These are phyloP conservation scores for Syncephalastrum racemosum DNA, from an alignment of 371 early-diverging fungal genomes.

Conservation along the genomic window DNA sequence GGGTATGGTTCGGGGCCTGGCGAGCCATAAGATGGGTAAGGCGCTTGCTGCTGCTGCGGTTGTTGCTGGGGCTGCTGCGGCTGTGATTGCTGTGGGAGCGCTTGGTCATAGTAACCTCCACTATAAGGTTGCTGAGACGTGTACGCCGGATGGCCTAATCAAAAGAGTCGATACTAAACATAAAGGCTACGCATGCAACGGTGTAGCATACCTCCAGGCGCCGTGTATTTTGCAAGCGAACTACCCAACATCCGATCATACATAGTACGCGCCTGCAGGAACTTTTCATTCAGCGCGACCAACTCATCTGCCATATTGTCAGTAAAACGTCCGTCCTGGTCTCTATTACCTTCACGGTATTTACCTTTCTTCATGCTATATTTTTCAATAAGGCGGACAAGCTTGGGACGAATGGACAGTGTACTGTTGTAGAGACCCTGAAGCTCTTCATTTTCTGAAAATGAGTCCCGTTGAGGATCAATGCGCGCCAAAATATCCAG, in stretches of 20 bases:
- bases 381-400: slow-evolving; percentile 77
- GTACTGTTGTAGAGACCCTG: slow-evolving; percentile 75
- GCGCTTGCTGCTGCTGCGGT: slow-evolving; percentile 25
- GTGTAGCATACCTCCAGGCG: slow-evolving; percentile 14
- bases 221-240: slow-evolving; percentile 48
- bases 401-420: slow-evolving; percentile 73
- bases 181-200: neutral
- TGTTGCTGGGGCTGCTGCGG: slow-evolving; percentile 16
- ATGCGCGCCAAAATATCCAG: slow-evolving; percentile 70
- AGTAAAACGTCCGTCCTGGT: no score
- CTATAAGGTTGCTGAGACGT: slow-evolving; percentile 16
- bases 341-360: neutral
- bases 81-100: slow-evolving; percentile 23
- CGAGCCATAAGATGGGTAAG: slow-evolving; percentile 10
- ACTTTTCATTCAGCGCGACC: slow-evolving; percentile 54
- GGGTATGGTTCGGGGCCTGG: neutral
- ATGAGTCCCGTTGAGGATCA: slow-evolving; percentile 80
- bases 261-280: slow-evolving; percentile 51
- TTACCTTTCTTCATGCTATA: slow-evolving; percentile 78
- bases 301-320: slow-evolving; percentile 39
- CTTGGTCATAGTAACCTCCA: slow-evolving; percentile 13
- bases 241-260: slow-evolving; percentile 51
- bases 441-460: slow-evolving; percentile 85
- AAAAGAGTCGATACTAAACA: neutral
- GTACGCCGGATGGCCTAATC: slow-evolving; percentile 9